These are phyloP conservation scores for Sesbania bispinosa DNA, from an alignment of 306 rosid species.

Conservation along the genomic window DNA sequence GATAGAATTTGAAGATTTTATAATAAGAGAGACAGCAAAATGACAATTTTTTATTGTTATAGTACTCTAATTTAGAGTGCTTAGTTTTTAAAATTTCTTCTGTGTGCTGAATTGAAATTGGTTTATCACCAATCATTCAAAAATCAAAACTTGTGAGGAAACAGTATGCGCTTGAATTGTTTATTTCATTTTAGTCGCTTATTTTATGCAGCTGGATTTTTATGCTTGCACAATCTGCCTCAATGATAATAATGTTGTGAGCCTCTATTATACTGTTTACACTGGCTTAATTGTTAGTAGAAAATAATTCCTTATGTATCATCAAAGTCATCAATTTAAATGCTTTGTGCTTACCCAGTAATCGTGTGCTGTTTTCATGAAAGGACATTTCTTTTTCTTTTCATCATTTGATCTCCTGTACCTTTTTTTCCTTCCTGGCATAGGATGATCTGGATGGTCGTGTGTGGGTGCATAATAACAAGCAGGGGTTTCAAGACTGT, in stretches of 20 bases:
- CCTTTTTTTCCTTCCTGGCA: neutral
- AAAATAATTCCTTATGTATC: neutral
- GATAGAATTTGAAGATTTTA: neutral
- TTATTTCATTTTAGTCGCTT: neutral
- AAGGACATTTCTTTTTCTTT: neutral
- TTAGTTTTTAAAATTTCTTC: neutral
- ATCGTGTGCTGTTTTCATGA: neutral
- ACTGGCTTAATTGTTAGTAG: neutral
- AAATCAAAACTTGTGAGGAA: neutral
- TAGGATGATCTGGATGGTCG: constrained; percentile 41
- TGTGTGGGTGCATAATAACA: constrained; percentile 62
- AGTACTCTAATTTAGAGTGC: neutral
- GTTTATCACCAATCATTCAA: neutral
- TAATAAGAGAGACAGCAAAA: neutral
- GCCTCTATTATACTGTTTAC: neutral
- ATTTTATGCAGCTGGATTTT: neutral
- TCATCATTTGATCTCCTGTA: constrained; percentile 17
- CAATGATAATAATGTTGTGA: too few relatives aligned
- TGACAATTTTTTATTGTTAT: neutral
- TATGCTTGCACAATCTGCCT: neutral
- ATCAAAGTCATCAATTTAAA: neutral
- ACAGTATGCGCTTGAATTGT: neutral
- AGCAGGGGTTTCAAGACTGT: constrained; percentile 63
- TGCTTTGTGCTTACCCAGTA: neutral
- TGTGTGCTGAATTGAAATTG: neutral